These are phyloP conservation scores for Diplodia mutila DNA, from an alignment of 2,329 filamentous ascomycete genomes.

Conservation along the genomic window DNA sequence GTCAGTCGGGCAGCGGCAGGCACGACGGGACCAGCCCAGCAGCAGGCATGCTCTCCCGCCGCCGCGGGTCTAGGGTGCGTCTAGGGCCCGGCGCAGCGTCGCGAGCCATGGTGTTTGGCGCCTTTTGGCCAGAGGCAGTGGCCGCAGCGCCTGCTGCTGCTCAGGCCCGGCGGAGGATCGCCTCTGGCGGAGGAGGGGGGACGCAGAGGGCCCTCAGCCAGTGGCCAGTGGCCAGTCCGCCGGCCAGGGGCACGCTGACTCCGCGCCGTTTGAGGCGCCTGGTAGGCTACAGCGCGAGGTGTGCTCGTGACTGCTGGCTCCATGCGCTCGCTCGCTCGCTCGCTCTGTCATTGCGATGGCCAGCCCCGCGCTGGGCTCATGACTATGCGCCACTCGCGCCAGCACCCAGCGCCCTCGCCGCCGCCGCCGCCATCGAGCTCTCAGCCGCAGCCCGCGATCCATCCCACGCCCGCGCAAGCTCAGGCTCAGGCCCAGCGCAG, in stretches of 20 bases:
- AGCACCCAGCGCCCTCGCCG: not conserved
- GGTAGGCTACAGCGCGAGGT: conserved; percentile 2
- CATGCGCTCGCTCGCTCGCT: conserved; percentile 3
- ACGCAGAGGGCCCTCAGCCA: conserved; percentile 9
- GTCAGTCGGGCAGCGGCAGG: conserved; percentile 2
- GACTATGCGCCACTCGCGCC: conserved; percentile 19
- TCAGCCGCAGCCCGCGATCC: not conserved
- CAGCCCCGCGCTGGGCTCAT: conserved; percentile 21
- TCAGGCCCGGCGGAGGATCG: conserved; percentile 23
- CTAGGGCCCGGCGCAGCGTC: not conserved
- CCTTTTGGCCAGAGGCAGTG: not conserved
- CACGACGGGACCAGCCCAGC: not conserved
- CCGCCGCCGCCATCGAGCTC: not conserved
- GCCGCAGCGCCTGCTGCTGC: conserved; percentile 12
- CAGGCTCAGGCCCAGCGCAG: not conserved
- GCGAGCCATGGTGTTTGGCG: conserved; percentile 5
- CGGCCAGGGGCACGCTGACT: conserved; percentile 15
- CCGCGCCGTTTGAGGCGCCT: conserved; percentile 6
- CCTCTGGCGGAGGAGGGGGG: conserved; percentile 18
- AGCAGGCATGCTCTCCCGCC: not conserved
- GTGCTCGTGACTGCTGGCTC: conserved; percentile 13
- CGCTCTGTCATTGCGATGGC: conserved; percentile 2
- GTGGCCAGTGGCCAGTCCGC: conserved; percentile 7
- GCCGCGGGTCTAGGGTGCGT: not conserved
- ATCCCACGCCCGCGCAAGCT: not conserved